Conservation (phyloP, 2,329 filamentous ascomycete species). For the Clonostachys solani region DNA sequence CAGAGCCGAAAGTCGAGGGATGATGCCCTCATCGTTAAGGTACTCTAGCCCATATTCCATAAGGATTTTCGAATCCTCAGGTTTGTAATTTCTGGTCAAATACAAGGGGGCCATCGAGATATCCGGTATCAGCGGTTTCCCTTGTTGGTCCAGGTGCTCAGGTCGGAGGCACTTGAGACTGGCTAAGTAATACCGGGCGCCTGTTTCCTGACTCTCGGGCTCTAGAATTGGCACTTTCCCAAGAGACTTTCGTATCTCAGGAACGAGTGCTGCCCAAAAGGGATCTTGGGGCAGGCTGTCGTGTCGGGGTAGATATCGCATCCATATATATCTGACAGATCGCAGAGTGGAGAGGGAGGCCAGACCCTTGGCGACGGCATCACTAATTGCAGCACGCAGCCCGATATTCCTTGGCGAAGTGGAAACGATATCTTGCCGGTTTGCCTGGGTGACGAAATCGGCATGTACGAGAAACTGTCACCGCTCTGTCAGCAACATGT, state of each 20-base stretch:
- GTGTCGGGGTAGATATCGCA: conserved; percentile 32
- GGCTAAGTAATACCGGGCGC: too few species aligned
- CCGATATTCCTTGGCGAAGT: conserved; percentile 29
- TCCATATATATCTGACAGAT: conserved; percentile 35
- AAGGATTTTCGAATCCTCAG: not conserved
- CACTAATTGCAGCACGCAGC: conserved; percentile 26
- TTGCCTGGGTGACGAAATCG: conserved; percentile 43
- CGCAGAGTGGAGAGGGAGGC: conserved; percentile 28
- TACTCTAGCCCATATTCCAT: not conserved
- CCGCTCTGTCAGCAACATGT: not conserved
- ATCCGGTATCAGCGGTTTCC: not conserved
- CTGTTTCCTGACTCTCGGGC: not conserved
- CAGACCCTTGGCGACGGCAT: conserved; percentile 30
- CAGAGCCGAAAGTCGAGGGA: too few species aligned
- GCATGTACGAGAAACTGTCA: conserved; percentile 40
- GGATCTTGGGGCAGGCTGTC: not conserved
- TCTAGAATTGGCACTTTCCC: too few species aligned
- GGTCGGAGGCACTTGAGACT: not conserved
- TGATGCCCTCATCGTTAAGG: too few species aligned
- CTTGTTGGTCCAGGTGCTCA: not conserved
- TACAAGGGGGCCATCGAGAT: not conserved
- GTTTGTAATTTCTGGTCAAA: not conserved
- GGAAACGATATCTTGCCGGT: conserved; percentile 31
- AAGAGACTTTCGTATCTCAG: not conserved
- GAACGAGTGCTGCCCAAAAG: not conserved